phyloP scores from a whole-genome alignment of 1,139 yeast species.

The Nakaseomyces bracarensis region DNA sequence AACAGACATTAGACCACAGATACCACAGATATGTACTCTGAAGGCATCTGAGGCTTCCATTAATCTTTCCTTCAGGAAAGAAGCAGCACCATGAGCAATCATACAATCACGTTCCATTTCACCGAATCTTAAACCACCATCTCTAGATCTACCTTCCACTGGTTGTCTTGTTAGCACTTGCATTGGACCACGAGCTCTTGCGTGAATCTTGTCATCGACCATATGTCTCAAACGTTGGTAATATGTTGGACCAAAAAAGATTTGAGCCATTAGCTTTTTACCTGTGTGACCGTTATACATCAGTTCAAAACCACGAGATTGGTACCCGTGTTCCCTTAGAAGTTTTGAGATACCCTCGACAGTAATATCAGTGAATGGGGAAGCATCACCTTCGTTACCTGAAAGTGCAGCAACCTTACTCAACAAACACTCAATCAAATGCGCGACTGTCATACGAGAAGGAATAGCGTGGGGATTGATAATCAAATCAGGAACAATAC shows the following conservation, averaged over 20 bases:
- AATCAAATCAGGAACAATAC: slow-evolving; percentile 92
- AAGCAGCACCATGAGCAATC: slow-evolving; percentile 96
- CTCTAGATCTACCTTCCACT: slow-evolving; percentile 98
- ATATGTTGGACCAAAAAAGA: slow-evolving; percentile 97
- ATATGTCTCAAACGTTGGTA: slow-evolving; percentile 97
- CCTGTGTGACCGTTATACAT: slow-evolving; percentile 99
- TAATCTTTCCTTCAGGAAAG: slow-evolving; percentile 90
- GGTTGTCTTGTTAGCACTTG: slow-evolving; percentile 98
- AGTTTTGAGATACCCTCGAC: slow-evolving; percentile 92
- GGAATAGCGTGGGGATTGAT: slow-evolving; percentile 99
- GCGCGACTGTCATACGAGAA: slow-evolving; percentile 99
- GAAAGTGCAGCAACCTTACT: slow-evolving; percentile 91
- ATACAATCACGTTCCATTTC: slow-evolving; percentile 99
- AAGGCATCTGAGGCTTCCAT: slow-evolving; percentile 99
- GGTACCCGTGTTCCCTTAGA: slow-evolving; percentile 92
- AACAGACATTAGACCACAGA: slow-evolving; percentile 96
- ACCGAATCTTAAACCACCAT: slow-evolving; percentile 99
- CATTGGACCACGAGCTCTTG: slow-evolving; percentile 98
- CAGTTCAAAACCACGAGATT: slow-evolving; percentile 95
- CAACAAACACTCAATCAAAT: slow-evolving; percentile 93
- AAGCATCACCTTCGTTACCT: slow-evolving; percentile 98
- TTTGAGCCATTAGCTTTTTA: slow-evolving; percentile 93
- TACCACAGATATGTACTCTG: slow-evolving; percentile 95
- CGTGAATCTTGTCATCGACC: slow-evolving; percentile 99
- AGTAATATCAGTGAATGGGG: slow-evolving; percentile 96